These are phyloP conservation scores for Cylindrotheca fusiformis DNA, from an alignment of 108 stramenopile species.

Conservation along the genomic window DNA sequence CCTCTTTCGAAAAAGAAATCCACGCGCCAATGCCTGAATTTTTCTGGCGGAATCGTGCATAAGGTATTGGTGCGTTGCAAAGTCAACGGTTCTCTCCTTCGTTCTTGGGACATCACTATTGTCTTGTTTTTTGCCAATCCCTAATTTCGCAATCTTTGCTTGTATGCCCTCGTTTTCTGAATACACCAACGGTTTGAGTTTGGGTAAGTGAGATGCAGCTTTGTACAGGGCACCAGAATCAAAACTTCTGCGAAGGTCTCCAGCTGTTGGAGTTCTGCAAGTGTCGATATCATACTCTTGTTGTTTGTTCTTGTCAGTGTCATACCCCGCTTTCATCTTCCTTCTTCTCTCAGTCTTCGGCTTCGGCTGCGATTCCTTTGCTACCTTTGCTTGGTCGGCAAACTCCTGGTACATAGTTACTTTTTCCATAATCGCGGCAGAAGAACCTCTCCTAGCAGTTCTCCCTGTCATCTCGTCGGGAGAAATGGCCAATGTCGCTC, in stretches of 20 bases:
- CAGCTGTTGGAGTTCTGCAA: not conserved
- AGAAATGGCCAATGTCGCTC: no score
- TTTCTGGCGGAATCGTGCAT: not conserved
- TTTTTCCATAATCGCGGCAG: not conserved
- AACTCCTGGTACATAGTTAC: not conserved
- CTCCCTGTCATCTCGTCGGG: no score
- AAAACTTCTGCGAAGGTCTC: not conserved
- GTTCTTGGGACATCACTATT: not conserved
- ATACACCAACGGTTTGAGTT: not conserved
- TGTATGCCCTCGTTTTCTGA: not conserved
- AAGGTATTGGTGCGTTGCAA: conserved; percentile 7
- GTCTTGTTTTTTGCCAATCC: not conserved
- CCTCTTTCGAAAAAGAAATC: conserved; percentile 7
- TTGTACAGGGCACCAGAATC: not conserved
- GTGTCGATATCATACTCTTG: not conserved
- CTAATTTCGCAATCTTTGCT: not conserved
- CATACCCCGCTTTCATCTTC: no score
- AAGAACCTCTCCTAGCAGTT: no score
- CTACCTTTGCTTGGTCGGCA: not conserved
- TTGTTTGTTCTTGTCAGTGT: not conserved
- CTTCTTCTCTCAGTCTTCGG: no score
- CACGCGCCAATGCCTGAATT: conserved; percentile 3
- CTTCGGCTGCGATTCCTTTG: not conserved
- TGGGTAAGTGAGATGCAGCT: not conserved
- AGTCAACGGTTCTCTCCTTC: conserved; percentile 1